Evolutionary conservation across 768 basidiomycete species (phyloP), one percentile per base, ranked within the genome.

Genomic region (Kwoniella mangroviensis): DNA sequence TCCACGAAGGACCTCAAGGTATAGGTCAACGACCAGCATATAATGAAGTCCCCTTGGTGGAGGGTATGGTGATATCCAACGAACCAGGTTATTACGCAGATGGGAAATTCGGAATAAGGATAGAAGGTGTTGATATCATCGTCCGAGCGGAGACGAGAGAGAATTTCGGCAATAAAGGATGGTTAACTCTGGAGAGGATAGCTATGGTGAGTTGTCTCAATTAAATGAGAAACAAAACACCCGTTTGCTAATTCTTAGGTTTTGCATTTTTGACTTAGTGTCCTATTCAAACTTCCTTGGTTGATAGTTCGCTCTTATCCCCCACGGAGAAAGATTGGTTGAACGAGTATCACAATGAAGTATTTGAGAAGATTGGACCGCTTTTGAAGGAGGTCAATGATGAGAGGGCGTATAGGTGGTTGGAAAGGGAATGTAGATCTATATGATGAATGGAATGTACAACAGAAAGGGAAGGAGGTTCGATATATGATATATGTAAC

Each of bases 1-100:
- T 98, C 2, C 95, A 98, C 76, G 94, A 98, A 86, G 91, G 90
- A 4, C 88, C 88, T 12, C 88, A 88, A 10, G 87, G 87, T 3
- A 85, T 88, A 43, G 87, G 87, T 24, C 34, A 62, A 65, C 34
- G 69, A 62, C 63, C 71, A 89, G 90, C 86, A 0, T 89, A 89
- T 81, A 93, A 94, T 81, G 88, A 82, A 51, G 87, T 89, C 0
- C 80, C 90, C 0, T 82, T 98, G 67, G 91, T 92, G 79, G 85
- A 88, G 5, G 93, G 94, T 10, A 93, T 94, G 91, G 93, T 93
- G 0, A 86, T 98, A 26, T 94, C 93, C 0, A 97, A 98, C 77
- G 94, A 96, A 73, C 94, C 94, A 1, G 94, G 94, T 10, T 96
- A 91, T 81, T 97, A 97, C 80, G 89, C 88, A 9, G 94, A 98